phyloP scores from a whole-genome alignment of 1,284 basidiomycete genomes.

The Apiotrichum sp. region DNA sequence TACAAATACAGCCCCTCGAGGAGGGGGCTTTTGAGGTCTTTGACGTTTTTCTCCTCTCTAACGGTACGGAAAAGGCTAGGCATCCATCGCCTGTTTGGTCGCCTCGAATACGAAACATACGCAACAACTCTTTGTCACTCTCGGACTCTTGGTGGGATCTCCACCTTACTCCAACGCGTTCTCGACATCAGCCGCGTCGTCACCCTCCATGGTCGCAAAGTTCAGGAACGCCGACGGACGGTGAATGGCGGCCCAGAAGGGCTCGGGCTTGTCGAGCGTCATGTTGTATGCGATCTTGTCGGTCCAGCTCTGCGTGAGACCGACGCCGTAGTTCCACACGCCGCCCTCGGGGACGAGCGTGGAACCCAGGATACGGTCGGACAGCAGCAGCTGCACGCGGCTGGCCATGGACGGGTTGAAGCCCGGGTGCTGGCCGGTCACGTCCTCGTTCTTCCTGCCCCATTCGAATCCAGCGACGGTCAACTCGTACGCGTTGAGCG shows the following conservation, averaged over 20 bases:
- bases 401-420: constrained; percentile 98
- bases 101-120: background rate
- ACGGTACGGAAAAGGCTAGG: background rate
- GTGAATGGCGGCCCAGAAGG: constrained; percentile 96
- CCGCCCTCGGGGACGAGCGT: constrained; percentile 83
- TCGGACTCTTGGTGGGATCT: background rate
- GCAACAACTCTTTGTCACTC: background rate
- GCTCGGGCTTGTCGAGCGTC: constrained; percentile 79
- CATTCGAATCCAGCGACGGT: constrained; percentile 93
- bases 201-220: constrained; percentile 78
- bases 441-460: constrained; percentile 89
- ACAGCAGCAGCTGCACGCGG: constrained; percentile 87
- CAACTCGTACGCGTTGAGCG: constrained; percentile 84
- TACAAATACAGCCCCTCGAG: constrained; percentile 5
- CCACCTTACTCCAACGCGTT: constrained; percentile 51
- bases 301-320: constrained; percentile 85
- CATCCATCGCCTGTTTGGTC: background rate
- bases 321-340: constrained; percentile 90
- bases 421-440: constrained; percentile 75
- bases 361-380: constrained; percentile 87
- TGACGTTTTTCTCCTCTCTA: background rate
- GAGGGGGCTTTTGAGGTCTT: background rate
- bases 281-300: constrained; percentile 77
- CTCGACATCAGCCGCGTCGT: constrained; percentile 85
- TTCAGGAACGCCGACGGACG: constrained; percentile 82